Percentiles rank a stretch among this genome's conserved stretches.
phyloP scores from a whole-genome alignment of 805 yeast genomes.

The Metschnikowia cerradonensis region DNA sequence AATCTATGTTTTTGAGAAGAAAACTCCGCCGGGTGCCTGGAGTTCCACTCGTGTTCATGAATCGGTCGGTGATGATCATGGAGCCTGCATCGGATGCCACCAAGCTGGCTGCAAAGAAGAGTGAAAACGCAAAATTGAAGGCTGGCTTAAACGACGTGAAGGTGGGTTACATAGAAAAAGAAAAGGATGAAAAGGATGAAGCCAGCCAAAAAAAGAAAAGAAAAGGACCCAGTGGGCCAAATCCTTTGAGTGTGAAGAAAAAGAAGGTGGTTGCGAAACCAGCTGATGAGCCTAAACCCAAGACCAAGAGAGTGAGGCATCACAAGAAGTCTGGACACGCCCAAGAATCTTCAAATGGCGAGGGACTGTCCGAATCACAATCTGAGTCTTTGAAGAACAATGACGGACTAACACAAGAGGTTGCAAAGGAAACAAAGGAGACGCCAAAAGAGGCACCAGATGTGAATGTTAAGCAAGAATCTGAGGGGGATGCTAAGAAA shows the following conservation, averaged over 20 bases:
- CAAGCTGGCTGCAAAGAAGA: slow-evolving; percentile 27
- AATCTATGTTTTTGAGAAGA: slow-evolving; percentile 65
- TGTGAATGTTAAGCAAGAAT: background rate
- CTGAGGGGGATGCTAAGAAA: background rate
- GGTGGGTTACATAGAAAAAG: slow-evolving; percentile 40
- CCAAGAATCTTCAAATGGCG: background rate
- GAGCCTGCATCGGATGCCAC: slow-evolving; percentile 85
- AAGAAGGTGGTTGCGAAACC: slow-evolving; percentile 49
- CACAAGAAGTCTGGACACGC: slow-evolving; percentile 8
- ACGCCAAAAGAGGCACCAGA: background rate
- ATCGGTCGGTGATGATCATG: slow-evolving; percentile 91
- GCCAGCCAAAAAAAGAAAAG: slow-evolving; percentile 39
- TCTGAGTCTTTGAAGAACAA: background rate
- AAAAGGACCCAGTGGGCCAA: slow-evolving; percentile 77
- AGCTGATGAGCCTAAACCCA: slow-evolving; percentile 3
- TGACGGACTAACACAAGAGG: background rate
- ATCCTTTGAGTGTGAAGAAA: slow-evolving; percentile 86
- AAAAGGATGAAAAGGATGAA: slow-evolving; percentile 12
- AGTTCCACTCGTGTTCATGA: slow-evolving; percentile 81
- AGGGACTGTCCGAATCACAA: background rate
- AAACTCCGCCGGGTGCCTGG: slow-evolving; percentile 78
- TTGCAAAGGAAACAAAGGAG: background rate
- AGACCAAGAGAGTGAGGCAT: slow-evolving; percentile 15
- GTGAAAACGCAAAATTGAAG: slow-evolving; percentile 66
- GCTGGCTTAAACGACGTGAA: slow-evolving; percentile 72